A percentile compares a stretch with the other conserved stretches of the same genome.
phyloP scores from a whole-genome alignment of 768 basidiomycete genomes.

The Tricholoma hemisulphureum region DNA sequence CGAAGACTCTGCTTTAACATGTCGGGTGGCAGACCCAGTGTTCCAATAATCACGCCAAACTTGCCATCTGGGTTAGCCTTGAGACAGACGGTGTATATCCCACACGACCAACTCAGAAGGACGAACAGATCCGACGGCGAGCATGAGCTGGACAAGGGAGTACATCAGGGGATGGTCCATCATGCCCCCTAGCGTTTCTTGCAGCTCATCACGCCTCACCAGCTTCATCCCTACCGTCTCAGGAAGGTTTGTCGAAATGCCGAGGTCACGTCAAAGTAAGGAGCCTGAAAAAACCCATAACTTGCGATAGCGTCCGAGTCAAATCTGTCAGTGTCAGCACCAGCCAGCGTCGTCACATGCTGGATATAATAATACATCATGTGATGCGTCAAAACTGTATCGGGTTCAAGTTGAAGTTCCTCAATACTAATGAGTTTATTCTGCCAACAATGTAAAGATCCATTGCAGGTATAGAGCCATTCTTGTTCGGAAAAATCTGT shows the following conservation, averaged over 20 bases:
- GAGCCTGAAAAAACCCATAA: slow-evolving; percentile 68
- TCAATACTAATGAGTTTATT: slow-evolving; percentile 60
- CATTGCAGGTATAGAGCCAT: slow-evolving; percentile 60
- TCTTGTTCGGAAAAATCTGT: not conserved
- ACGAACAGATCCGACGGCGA: slow-evolving; percentile 64
- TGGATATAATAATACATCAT: no score
- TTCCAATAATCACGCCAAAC: slow-evolving; percentile 53
- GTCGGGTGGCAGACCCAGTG: slow-evolving; percentile 61
- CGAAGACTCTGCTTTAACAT: slow-evolving; percentile 59
- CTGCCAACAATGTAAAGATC: slow-evolving; percentile 91
- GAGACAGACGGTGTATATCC: slow-evolving; percentile 55
- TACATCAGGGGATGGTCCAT: not conserved
- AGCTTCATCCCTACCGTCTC: slow-evolving; percentile 64
- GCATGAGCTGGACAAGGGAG: slow-evolving; percentile 39
- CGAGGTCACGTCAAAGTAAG: slow-evolving; percentile 75
- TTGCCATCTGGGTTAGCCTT: slow-evolving; percentile 41
- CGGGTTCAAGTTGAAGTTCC: no score
- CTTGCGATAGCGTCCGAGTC: slow-evolving; percentile 53
- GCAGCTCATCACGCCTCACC: slow-evolving; percentile 60
- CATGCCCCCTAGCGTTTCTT: slow-evolving; percentile 41
- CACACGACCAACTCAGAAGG: slow-evolving; percentile 69
- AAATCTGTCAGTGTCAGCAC: no score
- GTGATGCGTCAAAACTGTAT: no score
- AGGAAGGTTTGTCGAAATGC: slow-evolving; percentile 70
- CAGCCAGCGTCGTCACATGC: no score